phyloP scores from a whole-genome alignment of 1,284 basidiomycete species.

The Cutaneotrichosporon curvatum region DNA sequence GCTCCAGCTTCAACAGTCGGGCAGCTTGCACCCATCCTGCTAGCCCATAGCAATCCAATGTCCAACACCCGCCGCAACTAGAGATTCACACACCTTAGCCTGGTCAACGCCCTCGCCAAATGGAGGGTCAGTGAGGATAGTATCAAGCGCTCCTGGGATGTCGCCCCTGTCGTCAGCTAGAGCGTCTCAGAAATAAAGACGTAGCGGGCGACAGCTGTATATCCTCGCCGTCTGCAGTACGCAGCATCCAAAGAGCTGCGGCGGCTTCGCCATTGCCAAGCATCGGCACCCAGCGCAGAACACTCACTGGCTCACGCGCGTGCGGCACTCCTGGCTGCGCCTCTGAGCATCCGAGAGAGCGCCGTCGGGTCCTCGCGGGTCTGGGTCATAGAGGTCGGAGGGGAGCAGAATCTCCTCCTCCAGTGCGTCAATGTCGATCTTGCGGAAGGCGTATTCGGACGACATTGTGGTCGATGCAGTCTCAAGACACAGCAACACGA shows the following conservation, averaged over 20 bases:
- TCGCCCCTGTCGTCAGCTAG: constrained; percentile 55
- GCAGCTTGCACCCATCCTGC: too few species aligned
- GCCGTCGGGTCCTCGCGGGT: constrained; percentile 69
- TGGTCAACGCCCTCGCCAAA: constrained; percentile 78
- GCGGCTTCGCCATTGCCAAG: neutral
- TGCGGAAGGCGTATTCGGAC: constrained; percentile 63
- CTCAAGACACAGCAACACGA: too few species aligned
- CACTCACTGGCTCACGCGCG: constrained; percentile 64
- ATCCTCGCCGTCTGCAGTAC: too few species aligned
- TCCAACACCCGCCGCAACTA: too few species aligned
- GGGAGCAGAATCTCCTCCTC: constrained; percentile 86
- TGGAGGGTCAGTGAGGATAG: constrained; percentile 67
- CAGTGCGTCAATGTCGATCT: constrained; percentile 78
- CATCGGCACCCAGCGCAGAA: neutral
- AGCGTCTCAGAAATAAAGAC: too few species aligned
- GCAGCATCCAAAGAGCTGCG: neutral
- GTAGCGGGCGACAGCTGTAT: too few species aligned
- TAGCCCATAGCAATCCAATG: too few species aligned
- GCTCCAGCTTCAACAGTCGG: too few species aligned
- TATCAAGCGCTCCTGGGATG: constrained; percentile 60
- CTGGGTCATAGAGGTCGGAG: constrained; percentile 77
- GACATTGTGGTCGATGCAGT: constrained; percentile 50
- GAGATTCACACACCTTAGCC: constrained; percentile 74
- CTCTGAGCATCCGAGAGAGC: constrained; percentile 68
- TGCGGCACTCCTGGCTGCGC: constrained; percentile 65